Evolutionary conservation across 2,329 filamentous ascomycete species (phyloP).

Genomic region (Coniochaeta hoffmannii): DNA sequence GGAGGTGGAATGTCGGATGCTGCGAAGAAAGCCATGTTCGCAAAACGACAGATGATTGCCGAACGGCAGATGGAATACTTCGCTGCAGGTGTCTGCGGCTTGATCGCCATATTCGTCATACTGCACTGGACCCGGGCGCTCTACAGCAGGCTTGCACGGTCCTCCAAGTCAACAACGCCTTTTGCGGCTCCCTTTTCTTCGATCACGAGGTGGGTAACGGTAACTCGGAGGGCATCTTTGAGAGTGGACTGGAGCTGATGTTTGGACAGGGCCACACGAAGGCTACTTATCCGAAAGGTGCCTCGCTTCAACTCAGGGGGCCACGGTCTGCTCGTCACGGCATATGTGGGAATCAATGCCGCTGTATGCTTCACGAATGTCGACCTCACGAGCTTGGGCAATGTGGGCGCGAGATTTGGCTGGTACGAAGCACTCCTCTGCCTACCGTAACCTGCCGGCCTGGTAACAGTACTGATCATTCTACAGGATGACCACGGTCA

Average conservation of each 20-base stretch:
- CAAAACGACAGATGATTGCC: slow-evolving; percentile 10
- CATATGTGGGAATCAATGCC: slow-evolving; percentile 23
- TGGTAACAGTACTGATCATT: not conserved
- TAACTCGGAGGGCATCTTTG: not conserved
- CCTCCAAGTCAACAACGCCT: slow-evolving; percentile 10
- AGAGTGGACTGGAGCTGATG: not conserved
- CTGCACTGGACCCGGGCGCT: slow-evolving; percentile 20
- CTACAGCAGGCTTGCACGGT: slow-evolving; percentile 12
- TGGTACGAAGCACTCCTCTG: slow-evolving; percentile 17
- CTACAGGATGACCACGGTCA: slow-evolving; percentile 25
- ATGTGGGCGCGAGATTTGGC: slow-evolving; percentile 20
- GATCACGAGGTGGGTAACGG: slow-evolving; percentile 15
- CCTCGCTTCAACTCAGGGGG: slow-evolving; percentile 25
- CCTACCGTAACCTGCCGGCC: not conserved
- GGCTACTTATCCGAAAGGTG: slow-evolving; percentile 20
- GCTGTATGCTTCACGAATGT: slow-evolving; percentile 21
- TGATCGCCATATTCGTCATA: slow-evolving; percentile 21
- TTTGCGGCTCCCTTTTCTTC: slow-evolving; percentile 16
- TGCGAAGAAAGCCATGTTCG: slow-evolving; percentile 13
- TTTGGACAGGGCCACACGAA: slow-evolving; percentile 16
- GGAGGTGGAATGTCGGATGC: slow-evolving; percentile 6
- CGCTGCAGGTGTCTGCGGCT: slow-evolving; percentile 18
- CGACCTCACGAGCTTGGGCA: slow-evolving; percentile 12
- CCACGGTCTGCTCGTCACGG: slow-evolving; percentile 21
- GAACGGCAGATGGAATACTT: slow-evolving; percentile 14